Conservation (phyloP, 2,329 filamentous ascomycete species). For the Trichoderma sp. region DNA sequence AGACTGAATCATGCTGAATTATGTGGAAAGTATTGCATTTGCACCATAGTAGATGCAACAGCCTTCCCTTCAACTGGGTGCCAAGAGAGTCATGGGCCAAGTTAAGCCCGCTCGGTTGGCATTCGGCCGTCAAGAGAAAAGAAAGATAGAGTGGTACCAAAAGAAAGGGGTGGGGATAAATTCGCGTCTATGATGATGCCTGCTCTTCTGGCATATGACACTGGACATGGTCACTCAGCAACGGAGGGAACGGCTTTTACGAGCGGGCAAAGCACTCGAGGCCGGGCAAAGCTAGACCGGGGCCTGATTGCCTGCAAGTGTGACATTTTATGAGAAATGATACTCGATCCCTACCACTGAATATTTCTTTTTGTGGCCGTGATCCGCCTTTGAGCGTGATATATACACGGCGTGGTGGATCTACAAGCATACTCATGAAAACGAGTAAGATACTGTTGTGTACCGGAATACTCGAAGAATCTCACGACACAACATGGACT, state of each 20-base stretch:
- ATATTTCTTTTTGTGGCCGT: background rate
- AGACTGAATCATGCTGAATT: too few species aligned
- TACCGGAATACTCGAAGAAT: background rate
- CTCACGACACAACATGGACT: background rate
- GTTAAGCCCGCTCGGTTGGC: background rate
- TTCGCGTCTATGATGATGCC: background rate
- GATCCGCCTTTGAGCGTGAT: background rate
- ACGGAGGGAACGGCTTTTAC: background rate
- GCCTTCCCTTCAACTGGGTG: background rate
- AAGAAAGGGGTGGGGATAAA: background rate
- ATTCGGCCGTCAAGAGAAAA: background rate
- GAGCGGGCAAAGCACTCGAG: background rate
- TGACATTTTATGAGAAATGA: background rate
- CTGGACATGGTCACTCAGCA: background rate
- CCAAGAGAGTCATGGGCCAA: background rate
- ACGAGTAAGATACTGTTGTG: background rate
- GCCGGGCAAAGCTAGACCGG: rapidly evolving
- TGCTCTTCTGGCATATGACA: background rate
- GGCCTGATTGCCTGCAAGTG: background rate
- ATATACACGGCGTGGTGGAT: background rate
- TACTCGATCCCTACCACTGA: background rate
- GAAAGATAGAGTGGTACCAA: background rate
- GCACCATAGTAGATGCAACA: background rate
- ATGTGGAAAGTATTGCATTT: too few species aligned
- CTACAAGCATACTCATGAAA: background rate